Evolutionary conservation across 352 stramenopile genomes (phyloP).

Genomic region (Thalassiosira allenii): DNA sequence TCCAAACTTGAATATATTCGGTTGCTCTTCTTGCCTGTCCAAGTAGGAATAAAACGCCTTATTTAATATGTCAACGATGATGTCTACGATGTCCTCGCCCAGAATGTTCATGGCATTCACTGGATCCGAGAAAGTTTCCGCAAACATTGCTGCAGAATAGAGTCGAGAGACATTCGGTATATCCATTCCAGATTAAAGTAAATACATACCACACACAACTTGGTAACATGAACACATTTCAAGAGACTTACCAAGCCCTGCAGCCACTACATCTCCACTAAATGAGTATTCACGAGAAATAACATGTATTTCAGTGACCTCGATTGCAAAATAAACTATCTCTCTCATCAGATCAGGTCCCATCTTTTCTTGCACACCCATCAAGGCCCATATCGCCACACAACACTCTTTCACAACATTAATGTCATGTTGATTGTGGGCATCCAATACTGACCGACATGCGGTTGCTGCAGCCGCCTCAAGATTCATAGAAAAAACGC

Average conservation of each 20-base stretch:
- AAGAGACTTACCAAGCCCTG: too few relatives aligned
- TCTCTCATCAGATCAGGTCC: neutral
- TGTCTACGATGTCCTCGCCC: conserved; percentile 9
- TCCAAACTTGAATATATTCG: conserved; percentile 17
- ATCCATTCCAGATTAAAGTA: too few relatives aligned
- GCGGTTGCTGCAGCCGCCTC: neutral
- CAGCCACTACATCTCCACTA: conserved; percentile 6
- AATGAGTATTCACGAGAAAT: conserved; percentile 3
- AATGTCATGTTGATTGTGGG: neutral
- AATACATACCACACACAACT: too few relatives aligned
- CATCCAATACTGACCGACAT: neutral
- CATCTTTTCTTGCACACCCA: conserved; percentile 7
- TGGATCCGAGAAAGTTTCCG: conserved; percentile 14
- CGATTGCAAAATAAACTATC: neutral
- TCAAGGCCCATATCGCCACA: conserved; percentile 32
- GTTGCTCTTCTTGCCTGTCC: conserved; percentile 15
- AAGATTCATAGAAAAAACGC: too few relatives aligned
- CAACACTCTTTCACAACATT: neutral
- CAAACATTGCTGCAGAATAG: conserved; percentile 22
- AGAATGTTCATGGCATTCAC: neutral
- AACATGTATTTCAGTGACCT: conserved; percentile 8
- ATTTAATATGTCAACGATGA: conserved; percentile 5
- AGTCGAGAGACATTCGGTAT: too few relatives aligned
- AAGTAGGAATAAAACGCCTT: conserved; percentile 23
- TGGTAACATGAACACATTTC: too few relatives aligned